phyloP scores from a whole-genome alignment of 805 yeast species.

The Candida ovalis region DNA sequence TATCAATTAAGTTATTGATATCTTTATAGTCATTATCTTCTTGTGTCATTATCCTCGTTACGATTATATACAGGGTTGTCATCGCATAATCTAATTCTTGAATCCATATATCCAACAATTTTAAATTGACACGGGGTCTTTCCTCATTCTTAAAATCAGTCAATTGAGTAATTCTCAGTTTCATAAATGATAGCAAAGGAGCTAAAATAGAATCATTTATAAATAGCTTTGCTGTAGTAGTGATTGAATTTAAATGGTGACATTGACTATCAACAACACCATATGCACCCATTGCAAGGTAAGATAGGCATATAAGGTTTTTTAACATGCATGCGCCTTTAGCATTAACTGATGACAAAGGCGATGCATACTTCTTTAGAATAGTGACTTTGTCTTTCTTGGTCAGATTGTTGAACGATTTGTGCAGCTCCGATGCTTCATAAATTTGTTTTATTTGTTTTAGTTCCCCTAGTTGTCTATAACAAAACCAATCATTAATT shows the following conservation, averaged over 20 bases:
- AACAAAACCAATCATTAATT: conserved; percentile 36
- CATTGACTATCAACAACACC: conserved; percentile 18
- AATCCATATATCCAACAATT: conserved; percentile 16
- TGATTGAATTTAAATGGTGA: conserved; percentile 23
- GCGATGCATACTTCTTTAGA: background rate
- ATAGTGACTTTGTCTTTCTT: background rate
- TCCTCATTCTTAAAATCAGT: conserved; percentile 22
- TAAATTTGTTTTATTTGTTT: conserved; percentile 11
- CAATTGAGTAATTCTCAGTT: conserved; percentile 10
- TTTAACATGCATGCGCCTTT: conserved; percentile 4
- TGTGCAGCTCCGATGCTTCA: background rate
- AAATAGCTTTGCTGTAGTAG: conserved; percentile 20
- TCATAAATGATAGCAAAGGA: conserved; percentile 13
- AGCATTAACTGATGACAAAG: background rate
- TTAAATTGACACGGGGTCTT: conserved; percentile 2
- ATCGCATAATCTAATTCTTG: conserved; percentile 27
- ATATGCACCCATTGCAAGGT: conserved; percentile 6
- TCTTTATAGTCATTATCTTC: conserved; percentile 7
- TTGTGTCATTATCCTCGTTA: conserved; percentile 11
- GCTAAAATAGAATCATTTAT: conserved; percentile 11
- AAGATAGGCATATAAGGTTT: conserved; percentile 20
- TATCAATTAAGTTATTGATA: conserved; percentile 2
- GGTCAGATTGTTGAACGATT: background rate
- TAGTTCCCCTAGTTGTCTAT: conserved; percentile 27
- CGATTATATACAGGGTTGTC: conserved; percentile 26